Base-by-base conservation (phyloP, 2,329 filamentous ascomycete species). In the Epichloe amarillans region DNA sequence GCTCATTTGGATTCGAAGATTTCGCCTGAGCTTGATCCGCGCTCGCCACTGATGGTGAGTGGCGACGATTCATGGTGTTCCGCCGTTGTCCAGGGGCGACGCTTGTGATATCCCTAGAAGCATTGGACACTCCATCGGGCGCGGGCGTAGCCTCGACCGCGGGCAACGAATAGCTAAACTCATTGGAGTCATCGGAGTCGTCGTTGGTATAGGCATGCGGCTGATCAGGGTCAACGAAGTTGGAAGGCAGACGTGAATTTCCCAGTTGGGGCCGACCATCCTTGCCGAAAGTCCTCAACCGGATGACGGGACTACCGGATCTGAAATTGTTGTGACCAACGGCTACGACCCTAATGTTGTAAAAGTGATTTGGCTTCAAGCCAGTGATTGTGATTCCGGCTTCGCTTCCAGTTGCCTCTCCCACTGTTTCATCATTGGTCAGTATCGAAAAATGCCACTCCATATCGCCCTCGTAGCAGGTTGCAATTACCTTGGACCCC, bases 311-410 rank as follows among this genome's bases (percentile, higher is more conserved):
- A 65, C 93, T 96, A 38, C 88, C 86, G 0, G 90, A 88, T 62
- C 95, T 88, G 61, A 97, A 97, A 66, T 93, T 94, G 58, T 90
- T 88, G 33, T 84, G 80, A 46, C 91, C 95, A 50, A 96, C 85
- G 39, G 91, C 88, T 58, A 96, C 86, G 50, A 97, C 88, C 53
- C 91, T 84, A 30, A 98, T 83, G 57, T 95, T 94, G 69, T 97
- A 97, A 61, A 90, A 94, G 60, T 87, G 86, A 56, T 85, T 83
- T 0, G 93, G 89, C 59, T 85, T 83, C 7, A 98, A 74, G 39
- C 90, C 88, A 35, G 86, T 89, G 50, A 98, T 89, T 44, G 87
- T 90, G 49, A 96, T 89, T n/a, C 88, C 67, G 41, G 65, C 62
- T 49, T 69, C 67, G 35, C 66, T 66, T 30, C 65, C 66, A 7